These are phyloP conservation scores for Pseudopediastrum boryanum DNA, from an alignment of 139 green algal species.

Conservation along the genomic window DNA sequence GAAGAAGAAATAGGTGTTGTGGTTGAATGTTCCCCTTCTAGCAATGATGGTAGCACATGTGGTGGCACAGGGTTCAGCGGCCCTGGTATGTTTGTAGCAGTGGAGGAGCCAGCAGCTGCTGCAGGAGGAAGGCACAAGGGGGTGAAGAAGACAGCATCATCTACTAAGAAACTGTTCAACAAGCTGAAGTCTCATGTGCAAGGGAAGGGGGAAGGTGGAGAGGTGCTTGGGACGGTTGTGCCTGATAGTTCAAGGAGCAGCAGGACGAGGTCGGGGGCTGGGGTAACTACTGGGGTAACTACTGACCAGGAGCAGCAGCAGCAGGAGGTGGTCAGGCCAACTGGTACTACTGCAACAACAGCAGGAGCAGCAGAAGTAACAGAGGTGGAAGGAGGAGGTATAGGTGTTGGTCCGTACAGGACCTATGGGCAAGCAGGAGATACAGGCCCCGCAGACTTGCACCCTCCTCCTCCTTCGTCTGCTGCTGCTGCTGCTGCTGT, in stretches of 20 bases:
- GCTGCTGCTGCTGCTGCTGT: background rate
- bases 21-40: background rate
- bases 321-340: background rate
- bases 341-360: background rate
- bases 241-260: background rate
- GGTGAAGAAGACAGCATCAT: background rate
- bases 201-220: background rate
- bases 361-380: background rate
- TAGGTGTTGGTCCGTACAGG: background rate
- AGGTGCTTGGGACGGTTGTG: background rate
- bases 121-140: conserved; percentile 3
- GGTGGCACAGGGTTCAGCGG: background rate
- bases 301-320: background rate
- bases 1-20: background rate
- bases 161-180: background rate
- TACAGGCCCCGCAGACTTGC: too few species aligned
- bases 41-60: background rate
- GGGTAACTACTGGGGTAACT: background rate
- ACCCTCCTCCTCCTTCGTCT: too few species aligned
- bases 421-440: background rate
- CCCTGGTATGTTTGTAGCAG: too few species aligned
- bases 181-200: background rate
- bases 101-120: background rate
- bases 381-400: background rate
- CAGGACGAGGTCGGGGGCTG: background rate